These are phyloP conservation scores for Reticulascus tulasneorum DNA, from an alignment of 2,329 filamentous ascomycete species.

Conservation along the genomic window DNA sequence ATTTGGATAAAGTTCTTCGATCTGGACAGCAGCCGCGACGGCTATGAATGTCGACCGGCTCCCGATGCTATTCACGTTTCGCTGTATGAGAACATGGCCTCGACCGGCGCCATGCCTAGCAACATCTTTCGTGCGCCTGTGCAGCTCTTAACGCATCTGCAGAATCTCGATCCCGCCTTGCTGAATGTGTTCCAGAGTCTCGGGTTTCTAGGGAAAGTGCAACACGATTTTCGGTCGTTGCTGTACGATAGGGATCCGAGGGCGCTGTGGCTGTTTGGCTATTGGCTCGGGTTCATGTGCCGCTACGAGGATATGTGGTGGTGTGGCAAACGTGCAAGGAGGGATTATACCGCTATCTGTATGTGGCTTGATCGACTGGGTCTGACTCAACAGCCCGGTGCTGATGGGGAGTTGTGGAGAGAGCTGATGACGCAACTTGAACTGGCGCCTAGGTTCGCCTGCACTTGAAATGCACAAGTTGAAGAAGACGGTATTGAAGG, in stretches of 20 bases:
- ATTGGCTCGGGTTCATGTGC: constrained; percentile 21
- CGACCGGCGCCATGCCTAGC: no score
- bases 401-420: no score
- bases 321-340: constrained; percentile 14
- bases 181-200: constrained; percentile 15
- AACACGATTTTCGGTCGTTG: constrained; percentile 11
- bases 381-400: no score
- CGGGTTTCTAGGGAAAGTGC: constrained; percentile 17
- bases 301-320: constrained; percentile 18
- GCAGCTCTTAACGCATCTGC: no score
- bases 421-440: no score
- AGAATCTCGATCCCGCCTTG: constrained; percentile 4
- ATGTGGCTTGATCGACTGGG: no score
- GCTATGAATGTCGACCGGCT: constrained; percentile 3
- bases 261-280: constrained; percentile 20
- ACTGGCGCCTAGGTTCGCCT: no score
- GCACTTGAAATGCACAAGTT: no score
- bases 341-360: constrained; percentile 19
- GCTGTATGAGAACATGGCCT: no score
- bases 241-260: constrained; percentile 16
- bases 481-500: no score
- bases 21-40: background rate
- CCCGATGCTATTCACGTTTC: constrained; percentile 14
- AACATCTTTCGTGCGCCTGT: no score
- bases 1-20: background rate